These are phyloP conservation scores for Seiridium unicorne DNA, from an alignment of 2,329 filamentous ascomycete species.

Conservation along the genomic window DNA sequence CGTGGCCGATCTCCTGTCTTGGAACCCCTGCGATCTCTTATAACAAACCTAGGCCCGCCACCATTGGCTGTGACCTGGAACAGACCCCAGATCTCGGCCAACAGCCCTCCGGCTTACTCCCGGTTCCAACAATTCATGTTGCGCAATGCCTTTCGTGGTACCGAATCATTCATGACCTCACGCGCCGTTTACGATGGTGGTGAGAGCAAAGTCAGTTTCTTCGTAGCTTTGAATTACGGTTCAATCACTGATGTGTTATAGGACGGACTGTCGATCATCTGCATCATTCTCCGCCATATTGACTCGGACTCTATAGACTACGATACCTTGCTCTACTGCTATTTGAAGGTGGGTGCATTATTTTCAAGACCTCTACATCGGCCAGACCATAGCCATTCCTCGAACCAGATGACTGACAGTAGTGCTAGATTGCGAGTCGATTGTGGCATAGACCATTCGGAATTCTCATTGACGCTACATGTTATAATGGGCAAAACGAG, in stretches of 20 bases:
- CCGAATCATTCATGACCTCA: slow-evolving; percentile 62
- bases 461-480: slow-evolving; percentile 67
- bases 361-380: not conserved
- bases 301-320: slow-evolving; percentile 64
- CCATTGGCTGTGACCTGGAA: slow-evolving; percentile 70
- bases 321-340: slow-evolving; percentile 66
- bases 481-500: slow-evolving; percentile 66
- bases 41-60: slow-evolving; percentile 65
- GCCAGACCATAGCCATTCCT: not conserved
- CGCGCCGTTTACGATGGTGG: slow-evolving; percentile 69
- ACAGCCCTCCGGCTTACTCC: slow-evolving; percentile 63
- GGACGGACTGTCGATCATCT: slow-evolving; percentile 68
- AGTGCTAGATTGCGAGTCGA: slow-evolving; percentile 60
- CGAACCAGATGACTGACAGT: not conserved
- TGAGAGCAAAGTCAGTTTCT: slow-evolving; percentile 56
- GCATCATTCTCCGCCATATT: slow-evolving; percentile 66
- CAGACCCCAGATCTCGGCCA: slow-evolving; percentile 61
- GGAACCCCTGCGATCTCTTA: slow-evolving; percentile 59
- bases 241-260: slow-evolving; percentile 19
- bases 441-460: slow-evolving; percentile 70
- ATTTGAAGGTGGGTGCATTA: slow-evolving; percentile 53
- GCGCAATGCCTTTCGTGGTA: slow-evolving; percentile 63
- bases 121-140: slow-evolving; percentile 74
- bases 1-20: slow-evolving; percentile 55
- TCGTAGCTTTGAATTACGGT: too few species aligned